Evolutionary conservation across 306 rosid genomes (phyloP).

Genomic region (Acacia crassicarpa): DNA sequence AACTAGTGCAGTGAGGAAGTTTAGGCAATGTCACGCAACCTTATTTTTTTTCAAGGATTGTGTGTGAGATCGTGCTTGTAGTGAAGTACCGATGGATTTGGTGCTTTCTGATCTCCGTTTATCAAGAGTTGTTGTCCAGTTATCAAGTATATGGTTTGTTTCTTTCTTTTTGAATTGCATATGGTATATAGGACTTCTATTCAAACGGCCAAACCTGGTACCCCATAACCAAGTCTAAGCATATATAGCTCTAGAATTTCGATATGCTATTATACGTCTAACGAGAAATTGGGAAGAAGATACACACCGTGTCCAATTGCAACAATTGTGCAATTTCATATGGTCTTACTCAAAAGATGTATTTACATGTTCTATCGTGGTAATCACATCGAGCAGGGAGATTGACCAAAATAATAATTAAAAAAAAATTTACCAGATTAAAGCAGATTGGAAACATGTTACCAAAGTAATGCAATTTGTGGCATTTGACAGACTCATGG

Average conservation of each 20-base stretch:
- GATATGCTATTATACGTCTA: background rate
- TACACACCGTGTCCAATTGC: background rate
- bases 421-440: too few species aligned
- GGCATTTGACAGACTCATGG: too few species aligned
- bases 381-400: background rate
- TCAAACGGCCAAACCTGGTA: background rate
- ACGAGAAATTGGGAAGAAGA: background rate
- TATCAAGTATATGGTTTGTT: background rate
- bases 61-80: constrained; percentile 11
- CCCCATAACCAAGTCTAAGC: background rate
- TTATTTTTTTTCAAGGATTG: background rate
- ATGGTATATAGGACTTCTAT: background rate
- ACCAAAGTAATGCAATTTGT: too few species aligned
- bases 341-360: constrained; percentile 1
- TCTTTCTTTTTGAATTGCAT: background rate
- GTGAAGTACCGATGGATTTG: background rate
- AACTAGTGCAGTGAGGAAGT: background rate
- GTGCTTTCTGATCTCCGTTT: background rate
- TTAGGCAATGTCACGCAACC: constrained; percentile 15
- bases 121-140: background rate
- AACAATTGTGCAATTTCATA: background rate
- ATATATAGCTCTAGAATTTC: background rate
- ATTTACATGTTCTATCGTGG: background rate
- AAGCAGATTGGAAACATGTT: too few species aligned
- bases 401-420: too few species aligned